Conservation (phyloP, 768 basidiomycete species). For the Sporobolomyces roseus region DNA sequence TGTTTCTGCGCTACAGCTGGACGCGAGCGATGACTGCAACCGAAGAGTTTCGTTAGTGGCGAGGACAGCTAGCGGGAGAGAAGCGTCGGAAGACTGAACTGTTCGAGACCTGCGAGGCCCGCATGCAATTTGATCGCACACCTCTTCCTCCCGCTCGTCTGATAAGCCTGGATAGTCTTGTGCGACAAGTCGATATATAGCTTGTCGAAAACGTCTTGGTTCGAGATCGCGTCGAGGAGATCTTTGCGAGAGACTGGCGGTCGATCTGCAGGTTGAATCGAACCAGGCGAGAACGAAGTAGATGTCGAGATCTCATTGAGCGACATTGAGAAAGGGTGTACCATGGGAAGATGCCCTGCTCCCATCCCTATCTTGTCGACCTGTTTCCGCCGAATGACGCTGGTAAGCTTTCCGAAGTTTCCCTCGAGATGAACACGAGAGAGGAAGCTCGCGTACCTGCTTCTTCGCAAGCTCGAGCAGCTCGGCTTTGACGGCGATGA, state of each 20-base stretch:
- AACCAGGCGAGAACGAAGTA: constrained; percentile 26
- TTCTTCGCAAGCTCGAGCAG: constrained; percentile 78
- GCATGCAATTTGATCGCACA: constrained; percentile 82
- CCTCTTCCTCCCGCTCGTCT: constrained; percentile 74
- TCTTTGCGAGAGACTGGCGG: constrained; percentile 38
- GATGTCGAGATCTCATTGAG: constrained; percentile 45
- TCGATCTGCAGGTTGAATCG: neutral
- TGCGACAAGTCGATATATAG: constrained; percentile 72
- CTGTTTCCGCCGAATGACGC: constrained; percentile 54
- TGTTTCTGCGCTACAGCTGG: constrained; percentile 63
- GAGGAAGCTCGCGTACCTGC: constrained; percentile 58
- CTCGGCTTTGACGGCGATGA: constrained; percentile 79
- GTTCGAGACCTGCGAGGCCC: constrained; percentile 77
- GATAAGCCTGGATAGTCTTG: constrained; percentile 77
- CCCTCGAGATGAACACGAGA: no score
- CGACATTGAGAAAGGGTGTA: constrained; percentile 68
- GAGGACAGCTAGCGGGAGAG: no score
- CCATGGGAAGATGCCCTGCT: constrained; percentile 64
- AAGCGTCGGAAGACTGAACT: constrained; percentile 57
- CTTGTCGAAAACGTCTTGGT: constrained; percentile 66
- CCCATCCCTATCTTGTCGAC: constrained; percentile 78
- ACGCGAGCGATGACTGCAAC: constrained; percentile 63
- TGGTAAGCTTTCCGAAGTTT: no score
- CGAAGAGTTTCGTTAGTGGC: neutral
- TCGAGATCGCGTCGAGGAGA: constrained; percentile 37